These are phyloP conservation scores for Pichia exigua DNA, from an alignment of 805 yeast species.

Conservation along the genomic window DNA sequence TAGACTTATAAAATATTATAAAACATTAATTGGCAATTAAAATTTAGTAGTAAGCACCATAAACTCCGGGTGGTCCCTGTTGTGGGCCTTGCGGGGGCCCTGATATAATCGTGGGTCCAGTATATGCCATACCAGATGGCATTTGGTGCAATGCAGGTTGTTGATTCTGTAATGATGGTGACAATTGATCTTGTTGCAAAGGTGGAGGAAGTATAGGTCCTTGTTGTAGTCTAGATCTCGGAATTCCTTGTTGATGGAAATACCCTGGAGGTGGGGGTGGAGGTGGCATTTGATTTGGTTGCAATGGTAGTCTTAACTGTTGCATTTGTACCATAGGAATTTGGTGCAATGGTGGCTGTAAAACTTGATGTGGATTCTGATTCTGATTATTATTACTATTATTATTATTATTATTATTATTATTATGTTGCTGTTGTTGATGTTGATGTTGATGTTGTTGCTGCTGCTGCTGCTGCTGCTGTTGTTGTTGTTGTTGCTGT, in stretches of 20 bases:
- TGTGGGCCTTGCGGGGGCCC: background rate
- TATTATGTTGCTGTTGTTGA: background rate
- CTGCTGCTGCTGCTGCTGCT: background rate
- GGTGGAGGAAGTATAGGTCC: background rate
- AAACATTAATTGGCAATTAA: background rate
- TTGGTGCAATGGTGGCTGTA: background rate
- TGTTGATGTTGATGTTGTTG: background rate
- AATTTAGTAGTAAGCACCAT: background rate
- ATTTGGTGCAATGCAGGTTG: constrained; percentile 1
- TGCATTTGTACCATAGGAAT: background rate
- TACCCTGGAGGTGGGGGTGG: background rate
- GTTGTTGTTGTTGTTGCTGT: background rate
- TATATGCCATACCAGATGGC: background rate
- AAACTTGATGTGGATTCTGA: background rate
- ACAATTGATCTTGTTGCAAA: background rate
- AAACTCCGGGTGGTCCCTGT: background rate
- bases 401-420: no score
- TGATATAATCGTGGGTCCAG: background rate
- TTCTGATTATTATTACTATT: no score
- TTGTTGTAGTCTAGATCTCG: background rate
- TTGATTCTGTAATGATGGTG: background rate
- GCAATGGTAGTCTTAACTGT: background rate
- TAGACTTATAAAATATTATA: no score
- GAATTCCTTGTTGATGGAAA: background rate
- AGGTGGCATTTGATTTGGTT: background rate